Percentiles rank a stretch among this genome's conserved stretches.
Evolutionary conservation across 805 yeast genomes (phyloP).

Genomic region (Maudiozyma barnettii): DNA sequence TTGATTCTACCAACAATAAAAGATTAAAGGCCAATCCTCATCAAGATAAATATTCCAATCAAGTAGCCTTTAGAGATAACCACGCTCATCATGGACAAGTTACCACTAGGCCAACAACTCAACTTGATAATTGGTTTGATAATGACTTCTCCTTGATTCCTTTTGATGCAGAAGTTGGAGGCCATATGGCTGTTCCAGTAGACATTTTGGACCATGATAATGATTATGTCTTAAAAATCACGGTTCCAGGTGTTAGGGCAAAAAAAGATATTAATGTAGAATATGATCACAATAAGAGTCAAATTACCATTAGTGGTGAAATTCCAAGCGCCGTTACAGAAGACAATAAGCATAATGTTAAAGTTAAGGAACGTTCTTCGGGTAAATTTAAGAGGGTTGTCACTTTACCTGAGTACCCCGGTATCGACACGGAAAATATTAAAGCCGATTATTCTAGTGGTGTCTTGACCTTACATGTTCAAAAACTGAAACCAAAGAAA

Average conservation of each 20-base stretch:
- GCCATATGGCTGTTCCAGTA: conserved; percentile 33
- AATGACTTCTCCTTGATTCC: conserved; percentile 24
- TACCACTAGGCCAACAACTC: not conserved
- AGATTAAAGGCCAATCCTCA: conserved; percentile 11
- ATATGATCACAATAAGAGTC: conserved; percentile 37
- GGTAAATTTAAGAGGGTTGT: conserved; percentile 38
- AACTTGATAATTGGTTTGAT: conserved; percentile 17
- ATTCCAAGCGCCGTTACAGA: conserved; percentile 23
- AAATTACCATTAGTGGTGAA: conserved; percentile 37
- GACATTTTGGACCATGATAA: conserved; percentile 38
- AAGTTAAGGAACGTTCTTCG: conserved; percentile 29
- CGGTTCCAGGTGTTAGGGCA: conserved; percentile 39
- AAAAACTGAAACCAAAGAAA: conserved; percentile 29
- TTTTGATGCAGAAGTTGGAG: conserved; percentile 14
- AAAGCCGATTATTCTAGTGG: conserved; percentile 40
- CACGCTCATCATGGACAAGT: not conserved
- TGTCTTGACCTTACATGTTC: conserved; percentile 34
- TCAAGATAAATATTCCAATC: conserved; percentile 2
- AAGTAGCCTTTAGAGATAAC: not conserved
- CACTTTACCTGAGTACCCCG: conserved; percentile 31
- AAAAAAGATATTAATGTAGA: conserved; percentile 38
- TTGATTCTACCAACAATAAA: conserved; percentile 14
- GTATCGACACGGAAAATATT: conserved; percentile 36
- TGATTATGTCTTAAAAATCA: conserved; percentile 33
- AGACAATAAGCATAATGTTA: conserved; percentile 18